Evolutionary conservation across 1,139 yeast genomes (phyloP).

Genomic region (Candida labiduridarum): DNA sequence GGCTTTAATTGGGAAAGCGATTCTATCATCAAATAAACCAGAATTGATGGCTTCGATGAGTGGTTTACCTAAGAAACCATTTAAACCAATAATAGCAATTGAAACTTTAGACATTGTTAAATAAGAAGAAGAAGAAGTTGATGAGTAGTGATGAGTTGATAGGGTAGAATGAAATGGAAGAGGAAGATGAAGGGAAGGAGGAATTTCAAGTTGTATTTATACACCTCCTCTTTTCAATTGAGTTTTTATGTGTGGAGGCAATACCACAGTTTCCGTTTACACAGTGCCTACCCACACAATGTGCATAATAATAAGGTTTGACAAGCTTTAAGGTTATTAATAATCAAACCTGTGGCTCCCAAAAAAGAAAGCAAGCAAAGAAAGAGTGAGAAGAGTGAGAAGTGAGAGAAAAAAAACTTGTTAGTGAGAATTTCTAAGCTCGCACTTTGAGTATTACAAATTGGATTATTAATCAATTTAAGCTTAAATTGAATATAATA

Average conservation of each 20-base stretch:
- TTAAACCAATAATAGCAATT: conserved; percentile 56
- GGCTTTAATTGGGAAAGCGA: conserved; percentile 52
- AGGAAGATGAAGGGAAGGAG: background rate
- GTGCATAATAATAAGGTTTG: too few species aligned
- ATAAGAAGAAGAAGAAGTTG: background rate
- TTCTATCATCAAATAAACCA: conserved; percentile 43
- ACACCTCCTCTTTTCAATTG: background rate
- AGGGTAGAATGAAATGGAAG: background rate
- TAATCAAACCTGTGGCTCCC: too few species aligned
- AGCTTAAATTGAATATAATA: background rate
- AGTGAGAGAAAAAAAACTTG: too few species aligned
- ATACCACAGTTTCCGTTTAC: background rate
- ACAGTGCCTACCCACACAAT: background rate
- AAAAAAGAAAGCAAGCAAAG: too few species aligned
- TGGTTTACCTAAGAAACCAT: conserved; percentile 55
- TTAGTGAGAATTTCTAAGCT: background rate
- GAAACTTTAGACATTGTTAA: conserved; percentile 21
- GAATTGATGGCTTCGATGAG: conserved; percentile 47
- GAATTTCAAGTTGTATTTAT: background rate
- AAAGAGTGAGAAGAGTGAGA: too few species aligned
- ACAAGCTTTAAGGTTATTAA: too few species aligned
- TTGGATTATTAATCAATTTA: background rate
- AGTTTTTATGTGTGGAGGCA: background rate
- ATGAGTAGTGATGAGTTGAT: too few species aligned
- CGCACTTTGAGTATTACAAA: background rate